Base-by-base conservation (phyloP, 2,329 filamentous ascomycete species). In the Atkinsonella hypoxylon region DNA sequence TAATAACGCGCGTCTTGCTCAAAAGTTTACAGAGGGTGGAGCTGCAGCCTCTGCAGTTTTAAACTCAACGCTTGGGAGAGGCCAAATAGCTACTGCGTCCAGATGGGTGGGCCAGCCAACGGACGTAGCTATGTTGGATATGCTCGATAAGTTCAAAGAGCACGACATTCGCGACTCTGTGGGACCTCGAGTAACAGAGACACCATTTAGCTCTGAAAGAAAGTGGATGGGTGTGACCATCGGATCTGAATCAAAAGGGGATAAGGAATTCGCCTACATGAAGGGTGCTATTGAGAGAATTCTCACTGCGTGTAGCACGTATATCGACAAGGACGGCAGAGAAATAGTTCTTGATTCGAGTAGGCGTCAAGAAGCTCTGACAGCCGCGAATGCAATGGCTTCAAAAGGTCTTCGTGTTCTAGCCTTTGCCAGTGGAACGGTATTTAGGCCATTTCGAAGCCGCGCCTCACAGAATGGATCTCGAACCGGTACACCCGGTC, bases 201-300 rank as follows among this genome's bases (percentile, higher is more conserved):
- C 88, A 0, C 90, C 93, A 0, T 98, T 98, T 67, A 97, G 91
- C 64, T 98, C 93, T 1, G 89, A 95, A 64, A 81, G 91, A 51
- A 98, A 98, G 68, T 98, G 91, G 91, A 98, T 98, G 94, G 94
- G 94, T 34, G 90, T 96, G 30, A 85, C 89, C 2, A 87, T 96
- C 58, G 82, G 81, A 42, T 72, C 75, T 20, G 75, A 80, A 45
- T 69, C 72, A 31, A 74, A 73, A 52, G 71, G 72, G 49, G 82
- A 85, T 38, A 81, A 82, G 54, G 87, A 95, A 60, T 83, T 89
- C 57, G 90, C 89, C 0, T 98, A 97, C 65, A 87, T 97, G 71
- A 98, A 98, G 65, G 94, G 93, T 32, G 88, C 93, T 34, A 76
- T 97, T 40, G 93, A 98, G 67, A 85, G 84, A 64, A 79, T 98